These are phyloP conservation scores for Parafenestella ontariensis DNA, from an alignment of 2,329 filamentous ascomycete genomes.

Conservation along the genomic window DNA sequence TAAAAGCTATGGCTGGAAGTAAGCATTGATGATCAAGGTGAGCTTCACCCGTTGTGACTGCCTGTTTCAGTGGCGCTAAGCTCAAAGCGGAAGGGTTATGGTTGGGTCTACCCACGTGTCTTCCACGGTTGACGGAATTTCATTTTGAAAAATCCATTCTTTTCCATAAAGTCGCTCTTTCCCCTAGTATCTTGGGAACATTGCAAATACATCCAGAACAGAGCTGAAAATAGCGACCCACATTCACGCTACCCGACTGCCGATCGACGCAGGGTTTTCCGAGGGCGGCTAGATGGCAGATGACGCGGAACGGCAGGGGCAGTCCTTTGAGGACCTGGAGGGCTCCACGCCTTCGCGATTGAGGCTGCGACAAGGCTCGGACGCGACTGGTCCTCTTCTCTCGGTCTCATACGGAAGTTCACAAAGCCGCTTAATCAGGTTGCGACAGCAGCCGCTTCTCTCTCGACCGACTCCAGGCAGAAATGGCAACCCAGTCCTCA, in stretches of 20 bases:
- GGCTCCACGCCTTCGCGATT: background rate
- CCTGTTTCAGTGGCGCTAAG: background rate
- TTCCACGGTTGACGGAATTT: too few species aligned
- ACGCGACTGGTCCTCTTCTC: background rate
- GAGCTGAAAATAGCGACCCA: background rate
- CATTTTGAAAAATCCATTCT: too few species aligned
- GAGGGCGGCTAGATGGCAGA: constrained; percentile 3
- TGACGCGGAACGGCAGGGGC: constrained; percentile 11
- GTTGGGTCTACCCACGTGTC: background rate
- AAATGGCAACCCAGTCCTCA: background rate
- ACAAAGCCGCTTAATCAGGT: too few species aligned
- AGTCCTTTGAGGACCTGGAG: background rate
- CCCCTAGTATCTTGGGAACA: too few species aligned
- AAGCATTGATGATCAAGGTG: constrained; percentile 1
- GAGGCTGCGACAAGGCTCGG: background rate
- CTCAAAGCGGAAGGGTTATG: background rate
- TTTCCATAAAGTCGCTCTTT: too few species aligned
- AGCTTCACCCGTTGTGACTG: background rate
- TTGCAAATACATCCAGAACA: background rate
- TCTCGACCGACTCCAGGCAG: too few species aligned
- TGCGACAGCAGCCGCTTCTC: too few species aligned
- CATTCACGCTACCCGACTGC: background rate
- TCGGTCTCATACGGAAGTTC: too few species aligned
- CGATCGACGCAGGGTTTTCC: constrained; percentile 9
- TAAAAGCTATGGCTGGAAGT: background rate